Conservation (phyloP, 202 grass and related monocot genomes). For the Zoysia matrella region DNA sequence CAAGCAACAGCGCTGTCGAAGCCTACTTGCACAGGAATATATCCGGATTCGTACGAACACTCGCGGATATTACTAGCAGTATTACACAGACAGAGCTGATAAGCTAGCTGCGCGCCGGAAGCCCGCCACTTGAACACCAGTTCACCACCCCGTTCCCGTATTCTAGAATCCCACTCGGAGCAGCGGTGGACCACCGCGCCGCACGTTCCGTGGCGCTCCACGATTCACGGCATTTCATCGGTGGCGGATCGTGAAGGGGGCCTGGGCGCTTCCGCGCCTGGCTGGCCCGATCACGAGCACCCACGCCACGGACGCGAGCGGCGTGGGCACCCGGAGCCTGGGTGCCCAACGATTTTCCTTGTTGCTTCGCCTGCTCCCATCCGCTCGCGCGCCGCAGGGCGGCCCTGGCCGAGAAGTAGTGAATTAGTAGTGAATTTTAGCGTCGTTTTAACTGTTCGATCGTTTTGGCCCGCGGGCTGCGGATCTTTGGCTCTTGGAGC, state of each 20-base stretch:
- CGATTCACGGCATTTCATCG: not conserved
- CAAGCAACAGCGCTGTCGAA: not conserved
- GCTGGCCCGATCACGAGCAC: conserved; percentile 15
- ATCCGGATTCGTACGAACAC: not conserved
- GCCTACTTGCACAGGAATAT: not conserved
- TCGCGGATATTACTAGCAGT: too few species aligned
- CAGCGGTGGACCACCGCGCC: conserved; percentile 23
- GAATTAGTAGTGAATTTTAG: too few species aligned
- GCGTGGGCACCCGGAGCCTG: not conserved
- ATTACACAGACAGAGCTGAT: not conserved
- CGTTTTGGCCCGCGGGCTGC: not conserved
- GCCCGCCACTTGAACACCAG: too few species aligned
- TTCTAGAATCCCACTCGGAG: not conserved
- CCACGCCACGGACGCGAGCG: not conserved
- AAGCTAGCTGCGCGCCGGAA: not conserved
- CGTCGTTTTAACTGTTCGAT: not conserved
- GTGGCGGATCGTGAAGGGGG: not conserved
- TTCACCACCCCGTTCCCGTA: not conserved
- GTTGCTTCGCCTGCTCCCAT: not conserved
- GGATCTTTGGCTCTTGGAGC: not conserved
- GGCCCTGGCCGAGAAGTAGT: too few species aligned
- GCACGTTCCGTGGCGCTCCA: conserved; percentile 33
- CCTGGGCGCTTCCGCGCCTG: not conserved
- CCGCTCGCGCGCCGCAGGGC: too few species aligned
- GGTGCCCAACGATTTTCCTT: not conserved